Percentiles rank a stretch among this genome's conserved stretches.
Evolutionary conservation across 2,329 filamentous ascomycete genomes (phyloP).

Genomic region (Hypoxylon sp.): DNA sequence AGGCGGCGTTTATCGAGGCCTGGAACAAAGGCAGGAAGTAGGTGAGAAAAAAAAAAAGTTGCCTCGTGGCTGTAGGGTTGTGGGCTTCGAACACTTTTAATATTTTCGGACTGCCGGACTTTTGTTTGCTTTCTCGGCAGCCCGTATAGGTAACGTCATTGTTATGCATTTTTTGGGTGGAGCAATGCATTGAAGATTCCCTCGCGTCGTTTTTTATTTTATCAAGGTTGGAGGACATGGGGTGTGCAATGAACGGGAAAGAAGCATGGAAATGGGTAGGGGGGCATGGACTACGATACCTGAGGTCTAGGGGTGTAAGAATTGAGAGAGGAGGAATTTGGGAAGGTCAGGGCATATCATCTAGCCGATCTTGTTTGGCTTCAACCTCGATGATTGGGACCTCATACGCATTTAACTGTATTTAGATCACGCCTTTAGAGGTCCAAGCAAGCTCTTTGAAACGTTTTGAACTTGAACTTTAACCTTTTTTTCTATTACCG

Average conservation of each 20-base stretch:
- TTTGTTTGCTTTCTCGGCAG: slow-evolving; percentile 23
- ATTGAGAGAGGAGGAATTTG: not conserved
- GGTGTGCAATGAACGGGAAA: slow-evolving; percentile 1
- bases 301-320: not conserved
- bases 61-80: no score
- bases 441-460: slow-evolving; percentile 6
- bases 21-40: slow-evolving; percentile 65
- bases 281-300: not conserved
- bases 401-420: slow-evolving; percentile 1
- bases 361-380: slow-evolving; percentile 7
- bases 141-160: slow-evolving; percentile 30
- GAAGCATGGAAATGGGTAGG: not conserved
- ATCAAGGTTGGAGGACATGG: not conserved
- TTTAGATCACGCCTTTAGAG: slow-evolving; percentile 13
- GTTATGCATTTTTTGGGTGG: slow-evolving; percentile 39
- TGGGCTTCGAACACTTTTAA: not conserved
- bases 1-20: slow-evolving; percentile 83
- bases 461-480: slow-evolving; percentile 26
- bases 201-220: slow-evolving; percentile 14
- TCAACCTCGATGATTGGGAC: slow-evolving; percentile 4
- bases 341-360: slow-evolving; percentile 7
- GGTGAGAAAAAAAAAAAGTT: slow-evolving; percentile 17
- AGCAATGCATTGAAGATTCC: slow-evolving; percentile 36
- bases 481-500: slow-evolving; percentile 29
- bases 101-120: not conserved